Percentiles rank a stretch among this genome's conserved stretches.
These are phyloP conservation scores for Lasiodiplodia citricola DNA, from an alignment of 2,329 filamentous ascomycete genomes.

Conservation along the genomic window DNA sequence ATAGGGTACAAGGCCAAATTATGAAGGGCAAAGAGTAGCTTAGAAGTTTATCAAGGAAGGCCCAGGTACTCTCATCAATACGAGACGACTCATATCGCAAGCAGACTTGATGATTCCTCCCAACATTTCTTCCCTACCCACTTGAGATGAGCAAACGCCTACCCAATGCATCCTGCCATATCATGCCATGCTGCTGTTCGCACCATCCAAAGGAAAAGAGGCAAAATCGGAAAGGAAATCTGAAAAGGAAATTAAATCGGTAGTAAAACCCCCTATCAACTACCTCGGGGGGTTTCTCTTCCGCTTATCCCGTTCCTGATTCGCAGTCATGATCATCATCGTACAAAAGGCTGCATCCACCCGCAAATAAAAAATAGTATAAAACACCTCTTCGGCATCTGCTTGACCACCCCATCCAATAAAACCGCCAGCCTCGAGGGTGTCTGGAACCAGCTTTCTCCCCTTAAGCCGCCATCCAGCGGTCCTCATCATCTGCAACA, in stretches of 20 bases:
- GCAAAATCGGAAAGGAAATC: neutral
- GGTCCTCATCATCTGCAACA: constrained; percentile 56
- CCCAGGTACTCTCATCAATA: too few relatives aligned
- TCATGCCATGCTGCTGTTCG: neutral
- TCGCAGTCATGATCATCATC: neutral
- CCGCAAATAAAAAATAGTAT: too few relatives aligned
- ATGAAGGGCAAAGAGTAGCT: too few relatives aligned
- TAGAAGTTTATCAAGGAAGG: too few relatives aligned
- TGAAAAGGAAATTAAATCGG: neutral
- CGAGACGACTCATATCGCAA: too few relatives aligned
- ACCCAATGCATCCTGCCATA: neutral
- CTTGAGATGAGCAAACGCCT: neutral
- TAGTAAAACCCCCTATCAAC: too few relatives aligned
- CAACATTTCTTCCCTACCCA: neutral
- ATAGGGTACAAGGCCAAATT: neutral
- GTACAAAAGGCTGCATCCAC: neutral
- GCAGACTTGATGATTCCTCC: too few relatives aligned
- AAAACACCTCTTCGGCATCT: too few relatives aligned
- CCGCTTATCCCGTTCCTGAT: neutral
- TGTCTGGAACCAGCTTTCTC: too few relatives aligned
- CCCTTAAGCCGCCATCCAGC: constrained; percentile 42
- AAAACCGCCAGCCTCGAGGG: too few relatives aligned
- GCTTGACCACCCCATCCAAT: too few relatives aligned
- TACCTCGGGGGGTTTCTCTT: neutral
- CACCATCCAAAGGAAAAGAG: neutral